phyloP scores from a whole-genome alignment of 208 protist genomes.

The Acanthamoeba quina region DNA sequence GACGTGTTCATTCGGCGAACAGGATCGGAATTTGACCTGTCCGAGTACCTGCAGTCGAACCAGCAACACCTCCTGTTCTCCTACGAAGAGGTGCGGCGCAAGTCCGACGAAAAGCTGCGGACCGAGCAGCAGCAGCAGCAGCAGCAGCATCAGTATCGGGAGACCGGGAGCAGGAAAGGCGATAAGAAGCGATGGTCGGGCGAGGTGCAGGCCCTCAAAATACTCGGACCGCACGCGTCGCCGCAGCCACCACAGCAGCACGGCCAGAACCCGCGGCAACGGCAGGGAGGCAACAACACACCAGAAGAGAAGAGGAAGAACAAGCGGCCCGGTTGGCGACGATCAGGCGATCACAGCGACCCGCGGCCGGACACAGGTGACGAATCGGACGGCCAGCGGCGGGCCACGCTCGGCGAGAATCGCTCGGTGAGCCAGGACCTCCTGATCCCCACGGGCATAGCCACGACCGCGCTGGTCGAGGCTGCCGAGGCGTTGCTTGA shows the following conservation, averaged over 20 bases:
- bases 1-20: not conserved
- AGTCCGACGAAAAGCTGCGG: constrained; percentile 38
- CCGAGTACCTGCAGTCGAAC: constrained; percentile 49
- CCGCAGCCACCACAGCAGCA: not conserved
- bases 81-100: constrained; percentile 25
- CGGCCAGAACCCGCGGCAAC: not conserved
- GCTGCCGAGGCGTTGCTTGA: not conserved
- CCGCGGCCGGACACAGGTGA: not conserved
- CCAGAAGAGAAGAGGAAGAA: not conserved
- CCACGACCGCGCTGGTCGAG: not conserved
- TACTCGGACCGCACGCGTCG: constrained; percentile 3
- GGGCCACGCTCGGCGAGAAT: not conserved
- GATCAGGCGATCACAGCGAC: not conserved
- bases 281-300: not conserved
- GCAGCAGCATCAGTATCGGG: not conserved
- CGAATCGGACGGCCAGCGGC: not conserved
- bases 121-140: not conserved
- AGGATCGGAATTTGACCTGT: constrained; percentile 36
- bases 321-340: not conserved
- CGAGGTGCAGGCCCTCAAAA: constrained; percentile 11
- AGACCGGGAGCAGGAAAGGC: not conserved
- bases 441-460: not conserved
- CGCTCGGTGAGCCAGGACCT: not conserved
- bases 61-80: constrained; percentile 53
- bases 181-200: not conserved